Conservation (phyloP, 257 asterid species). For the Cordia subcordata region DNA sequence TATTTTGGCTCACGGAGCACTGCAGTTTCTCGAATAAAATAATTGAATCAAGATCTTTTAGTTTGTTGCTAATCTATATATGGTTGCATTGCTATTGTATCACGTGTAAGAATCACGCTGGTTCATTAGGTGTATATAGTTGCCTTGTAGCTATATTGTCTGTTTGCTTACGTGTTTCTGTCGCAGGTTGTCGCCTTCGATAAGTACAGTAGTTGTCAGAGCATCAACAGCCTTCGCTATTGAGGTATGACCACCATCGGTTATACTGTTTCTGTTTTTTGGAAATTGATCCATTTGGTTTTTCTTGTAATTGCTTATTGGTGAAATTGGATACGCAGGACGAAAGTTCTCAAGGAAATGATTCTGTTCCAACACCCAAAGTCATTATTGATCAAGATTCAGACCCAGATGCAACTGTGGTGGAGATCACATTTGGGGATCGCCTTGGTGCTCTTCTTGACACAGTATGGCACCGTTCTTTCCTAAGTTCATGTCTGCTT, state of each 20-base stretch:
- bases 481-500: slow-evolving; percentile 6
- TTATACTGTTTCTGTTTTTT: slow-evolving; percentile 10
- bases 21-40: too few relatives aligned
- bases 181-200: slow-evolving; percentile 49
- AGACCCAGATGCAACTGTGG: slow-evolving; percentile 83
- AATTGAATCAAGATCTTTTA: too few relatives aligned
- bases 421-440: slow-evolving; percentile 90
- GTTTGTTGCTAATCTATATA: too few relatives aligned
- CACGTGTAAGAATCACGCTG: neutral
- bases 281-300: neutral
- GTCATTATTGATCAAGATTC: slow-evolving; percentile 91
- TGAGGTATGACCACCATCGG: slow-evolving; percentile 55
- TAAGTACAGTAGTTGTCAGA: slow-evolving; percentile 40
- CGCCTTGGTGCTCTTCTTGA: slow-evolving; percentile 96
- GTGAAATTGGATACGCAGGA: slow-evolving; percentile 42
- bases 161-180: slow-evolving; percentile 11
- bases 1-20: too few relatives aligned
- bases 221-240: slow-evolving; percentile 61
- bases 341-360: slow-evolving; percentile 55
- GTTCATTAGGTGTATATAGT: neutral
- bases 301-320: slow-evolving; percentile 14
- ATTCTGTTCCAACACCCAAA: slow-evolving; percentile 60
- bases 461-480: slow-evolving; percentile 44
- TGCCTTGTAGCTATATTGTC: slow-evolving; percentile 3
- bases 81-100: too few relatives aligned